Evolutionary conservation across 2,329 filamentous ascomycete genomes (phyloP).

Genomic region (Clonostachys rhizophaga): DNA sequence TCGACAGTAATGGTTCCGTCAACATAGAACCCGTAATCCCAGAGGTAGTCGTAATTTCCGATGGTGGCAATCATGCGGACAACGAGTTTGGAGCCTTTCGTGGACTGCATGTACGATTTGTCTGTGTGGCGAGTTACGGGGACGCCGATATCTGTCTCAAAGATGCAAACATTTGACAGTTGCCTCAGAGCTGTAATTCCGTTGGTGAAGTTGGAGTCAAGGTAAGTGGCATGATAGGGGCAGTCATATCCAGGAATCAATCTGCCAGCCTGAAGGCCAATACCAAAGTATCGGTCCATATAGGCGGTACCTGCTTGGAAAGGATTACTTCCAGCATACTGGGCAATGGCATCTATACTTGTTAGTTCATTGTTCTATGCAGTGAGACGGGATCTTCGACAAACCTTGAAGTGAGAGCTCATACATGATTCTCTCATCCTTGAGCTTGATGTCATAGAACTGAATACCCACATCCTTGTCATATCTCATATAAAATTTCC

Average conservation of each 20-base stretch:
- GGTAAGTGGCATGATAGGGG: slow-evolving; percentile 39
- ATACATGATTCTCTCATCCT: slow-evolving; percentile 49
- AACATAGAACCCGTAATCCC: slow-evolving; percentile 25
- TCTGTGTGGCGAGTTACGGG: slow-evolving; percentile 44
- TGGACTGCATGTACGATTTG: slow-evolving; percentile 30
- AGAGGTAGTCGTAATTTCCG: slow-evolving; percentile 37
- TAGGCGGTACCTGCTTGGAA: slow-evolving; percentile 35
- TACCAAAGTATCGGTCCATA: slow-evolving; percentile 38
- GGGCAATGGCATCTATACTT: slow-evolving; percentile 40
- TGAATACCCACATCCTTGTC: slow-evolving; percentile 39
- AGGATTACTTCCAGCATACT: slow-evolving; percentile 41
- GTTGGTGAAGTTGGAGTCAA: slow-evolving; percentile 37
- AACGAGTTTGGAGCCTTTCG: slow-evolving; percentile 41
- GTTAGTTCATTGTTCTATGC: slow-evolving; percentile 15
- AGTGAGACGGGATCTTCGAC: slow-evolving; percentile 1
- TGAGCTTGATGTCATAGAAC: slow-evolving; percentile 47
- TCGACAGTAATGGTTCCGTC: slow-evolving; percentile 30
- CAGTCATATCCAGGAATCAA: slow-evolving; percentile 44
- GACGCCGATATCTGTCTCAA: slow-evolving; percentile 44
- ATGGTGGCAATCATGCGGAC: slow-evolving; percentile 32
- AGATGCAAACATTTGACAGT: slow-evolving; percentile 47
- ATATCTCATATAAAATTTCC: slow-evolving; percentile 44
- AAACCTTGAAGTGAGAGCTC: slow-evolving; percentile 42
- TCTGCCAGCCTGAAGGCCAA: slow-evolving; percentile 36
- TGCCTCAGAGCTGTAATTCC: slow-evolving; percentile 34